Percentiles rank a stretch among this genome's conserved stretches.
These are phyloP conservation scores for Pichia sp. DNA, from an alignment of 1,139 yeast species.

Conservation along the genomic window DNA sequence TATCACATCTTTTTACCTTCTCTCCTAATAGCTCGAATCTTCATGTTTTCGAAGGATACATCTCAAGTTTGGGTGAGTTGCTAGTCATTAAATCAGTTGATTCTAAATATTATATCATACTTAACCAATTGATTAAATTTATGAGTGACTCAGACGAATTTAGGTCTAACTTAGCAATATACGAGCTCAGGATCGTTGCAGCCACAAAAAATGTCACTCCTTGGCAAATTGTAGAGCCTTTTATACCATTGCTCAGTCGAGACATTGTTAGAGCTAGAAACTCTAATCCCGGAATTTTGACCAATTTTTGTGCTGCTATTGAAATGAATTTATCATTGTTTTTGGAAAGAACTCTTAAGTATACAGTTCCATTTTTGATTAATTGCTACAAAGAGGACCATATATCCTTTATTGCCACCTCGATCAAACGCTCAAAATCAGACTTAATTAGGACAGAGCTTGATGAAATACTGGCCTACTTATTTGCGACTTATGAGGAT, in stretches of 20 bases:
- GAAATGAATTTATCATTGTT: constrained; percentile 61
- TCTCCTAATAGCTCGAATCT: constrained; percentile 30
- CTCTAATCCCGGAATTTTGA: constrained; percentile 50
- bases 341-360: constrained; percentile 62
- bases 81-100: constrained; percentile 53
- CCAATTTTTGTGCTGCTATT: constrained; percentile 58
- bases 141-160: constrained; percentile 60
- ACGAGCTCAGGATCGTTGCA: constrained; percentile 49
- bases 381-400: constrained; percentile 55
- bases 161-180: constrained; percentile 59
- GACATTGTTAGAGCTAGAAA: constrained; percentile 52
- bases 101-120: constrained; percentile 56
- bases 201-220: constrained; percentile 44
- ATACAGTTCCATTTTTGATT: constrained; percentile 59
- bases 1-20: constrained; percentile 37
- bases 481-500: constrained; percentile 35
- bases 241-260: constrained; percentile 69
- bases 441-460: constrained; percentile 32
- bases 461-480: constrained; percentile 42
- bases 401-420: constrained; percentile 52
- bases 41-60: constrained; percentile 59
- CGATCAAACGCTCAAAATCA: constrained; percentile 26
- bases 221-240: constrained; percentile 72
- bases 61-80: constrained; percentile 57
- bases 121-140: constrained; percentile 55